A percentile compares a stretch with the other conserved stretches of the same genome.
These are phyloP conservation scores for Phytophthora tentaculata DNA, from an alignment of 352 stramenopile species.

Conservation along the genomic window DNA sequence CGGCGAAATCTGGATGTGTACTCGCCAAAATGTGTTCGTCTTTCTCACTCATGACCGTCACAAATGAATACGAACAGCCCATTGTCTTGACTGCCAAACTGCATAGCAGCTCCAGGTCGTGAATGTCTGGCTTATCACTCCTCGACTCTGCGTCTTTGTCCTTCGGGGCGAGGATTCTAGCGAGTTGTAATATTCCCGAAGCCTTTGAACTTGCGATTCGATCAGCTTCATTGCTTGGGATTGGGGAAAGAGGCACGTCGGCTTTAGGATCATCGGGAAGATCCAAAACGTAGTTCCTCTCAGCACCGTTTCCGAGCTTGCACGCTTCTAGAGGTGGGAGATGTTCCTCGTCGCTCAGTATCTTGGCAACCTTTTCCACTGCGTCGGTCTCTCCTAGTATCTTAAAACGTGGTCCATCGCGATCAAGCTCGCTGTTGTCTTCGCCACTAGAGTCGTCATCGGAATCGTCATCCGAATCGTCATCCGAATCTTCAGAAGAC, in stretches of 20 bases:
- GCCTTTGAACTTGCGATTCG: slow-evolving; percentile 23
- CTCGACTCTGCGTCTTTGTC: slow-evolving; percentile 18
- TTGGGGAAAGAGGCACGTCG: slow-evolving; percentile 24
- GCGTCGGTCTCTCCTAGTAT: slow-evolving; percentile 13
- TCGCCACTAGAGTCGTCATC: slow-evolving; percentile 3
- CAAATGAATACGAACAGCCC: slow-evolving; percentile 50
- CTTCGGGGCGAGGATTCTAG: slow-evolving; percentile 19
- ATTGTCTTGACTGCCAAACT: slow-evolving; percentile 53
- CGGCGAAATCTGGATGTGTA: slow-evolving; percentile 28
- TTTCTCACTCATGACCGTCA: slow-evolving; percentile 54
- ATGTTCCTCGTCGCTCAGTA: slow-evolving; percentile 21
- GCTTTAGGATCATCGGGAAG: slow-evolving; percentile 20
- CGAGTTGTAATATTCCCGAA: slow-evolving; percentile 20
- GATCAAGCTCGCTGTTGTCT: slow-evolving; percentile 1
- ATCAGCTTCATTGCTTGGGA: slow-evolving; percentile 38
- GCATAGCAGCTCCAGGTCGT: slow-evolving; percentile 63
- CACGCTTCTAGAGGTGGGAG: slow-evolving; percentile 19
- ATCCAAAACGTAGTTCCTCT: slow-evolving; percentile 29
- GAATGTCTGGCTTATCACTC: slow-evolving; percentile 28
- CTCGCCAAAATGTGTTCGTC: slow-evolving; percentile 46
- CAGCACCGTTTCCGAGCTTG: slow-evolving; percentile 26
- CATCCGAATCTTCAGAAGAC: not conserved
- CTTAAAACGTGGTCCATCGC: slow-evolving; percentile 1
- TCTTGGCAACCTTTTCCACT: slow-evolving; percentile 8
- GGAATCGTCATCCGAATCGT: slow-evolving; percentile 13